These are phyloP conservation scores for Polyporus arcularius DNA, from an alignment of 768 basidiomycete genomes.

Conservation along the genomic window DNA sequence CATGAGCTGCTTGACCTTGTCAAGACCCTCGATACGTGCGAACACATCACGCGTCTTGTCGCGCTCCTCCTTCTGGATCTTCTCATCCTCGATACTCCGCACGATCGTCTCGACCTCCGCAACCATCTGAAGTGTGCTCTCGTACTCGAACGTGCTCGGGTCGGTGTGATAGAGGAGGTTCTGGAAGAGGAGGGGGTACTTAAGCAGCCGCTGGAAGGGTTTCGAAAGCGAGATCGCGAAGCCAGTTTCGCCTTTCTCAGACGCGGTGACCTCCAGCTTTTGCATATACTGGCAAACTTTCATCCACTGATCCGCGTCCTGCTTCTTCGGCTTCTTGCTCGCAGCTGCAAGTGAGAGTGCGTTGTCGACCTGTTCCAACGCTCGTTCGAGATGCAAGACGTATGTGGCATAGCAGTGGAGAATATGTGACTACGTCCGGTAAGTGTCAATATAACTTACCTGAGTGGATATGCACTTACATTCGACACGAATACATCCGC, in stretches of 20 bases:
- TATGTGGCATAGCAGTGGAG: conserved; percentile 93
- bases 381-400: conserved; percentile 91
- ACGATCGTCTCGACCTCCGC: conserved; percentile 97
- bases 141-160: conserved; percentile 96
- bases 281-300: conserved; percentile 75
- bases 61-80: conserved; percentile 93
- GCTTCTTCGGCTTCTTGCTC: conserved; percentile 79
- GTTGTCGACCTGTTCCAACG: conserved; percentile 84
- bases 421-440: conserved; percentile 72
- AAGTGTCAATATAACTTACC: conserved; percentile 23
- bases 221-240: conserved; percentile 94
- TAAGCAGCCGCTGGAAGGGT: conserved; percentile 94
- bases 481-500: conserved; percentile 96
- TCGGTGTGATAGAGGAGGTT: conserved; percentile 97
- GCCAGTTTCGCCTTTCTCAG: conserved; percentile 89
- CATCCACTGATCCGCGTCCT: conserved; percentile 76
- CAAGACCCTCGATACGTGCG: conserved; percentile 94
- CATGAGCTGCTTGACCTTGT: conserved; percentile 90
- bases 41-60: conserved; percentile 95
- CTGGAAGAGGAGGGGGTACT: conserved; percentile 97
- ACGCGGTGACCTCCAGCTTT: conserved; percentile 76
- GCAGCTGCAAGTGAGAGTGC: conserved; percentile 62
- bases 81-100: conserved; percentile 96
- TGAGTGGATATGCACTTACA: conserved; percentile 49
- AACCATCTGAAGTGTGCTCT: conserved; percentile 94